Percentiles rank a stretch among this genome's conserved stretches.
Conservation (phyloP, 1,284 basidiomycete species). For the Microbotryum scabiosae region DNA sequence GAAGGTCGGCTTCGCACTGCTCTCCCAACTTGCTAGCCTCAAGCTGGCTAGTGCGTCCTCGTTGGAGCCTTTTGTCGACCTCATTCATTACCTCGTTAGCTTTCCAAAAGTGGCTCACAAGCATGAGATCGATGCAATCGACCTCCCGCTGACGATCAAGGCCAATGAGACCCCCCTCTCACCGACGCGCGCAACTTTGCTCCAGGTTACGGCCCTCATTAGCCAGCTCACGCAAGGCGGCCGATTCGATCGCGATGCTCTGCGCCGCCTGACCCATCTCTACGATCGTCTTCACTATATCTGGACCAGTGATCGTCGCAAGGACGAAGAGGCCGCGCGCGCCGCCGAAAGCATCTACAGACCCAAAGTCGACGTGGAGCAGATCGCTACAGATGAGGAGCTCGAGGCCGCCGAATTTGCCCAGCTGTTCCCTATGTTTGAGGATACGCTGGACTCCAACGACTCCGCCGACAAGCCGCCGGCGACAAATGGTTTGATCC, state of each 20-base stretch:
- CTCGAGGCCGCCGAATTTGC: conserved; percentile 36
- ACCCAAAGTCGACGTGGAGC: conserved; percentile 53
- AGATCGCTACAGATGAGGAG: conserved; percentile 57
- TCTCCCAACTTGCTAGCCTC: conserved; percentile 6
- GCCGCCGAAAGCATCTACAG: conserved; percentile 73
- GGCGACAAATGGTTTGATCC: neutral
- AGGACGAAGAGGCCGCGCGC: conserved; percentile 56
- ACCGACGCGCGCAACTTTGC: conserved; percentile 24
- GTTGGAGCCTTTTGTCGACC: conserved; percentile 9
- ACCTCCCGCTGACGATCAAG: conserved; percentile 29
- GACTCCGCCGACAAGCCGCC: conserved; percentile 28
- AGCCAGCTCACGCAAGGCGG: conserved; percentile 7
- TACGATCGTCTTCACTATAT: conserved; percentile 69
- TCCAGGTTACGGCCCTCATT: conserved; percentile 23
- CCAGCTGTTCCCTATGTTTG: conserved; percentile 34
- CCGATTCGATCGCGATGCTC: neutral
- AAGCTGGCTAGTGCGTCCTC: neutral
- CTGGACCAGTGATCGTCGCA: conserved; percentile 73
- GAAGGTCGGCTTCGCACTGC: conserved; percentile 28
- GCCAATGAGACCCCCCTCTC: conserved; percentile 20
- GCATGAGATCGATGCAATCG: conserved; percentile 4
- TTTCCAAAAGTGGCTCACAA: conserved; percentile 17
- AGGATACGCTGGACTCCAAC: conserved; percentile 45
- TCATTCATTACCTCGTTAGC: conserved; percentile 10
- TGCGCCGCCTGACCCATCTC: conserved; percentile 44